phyloP scores from a whole-genome alignment of 768 basidiomycete genomes.

The Hygrophorus pudorinus region DNA sequence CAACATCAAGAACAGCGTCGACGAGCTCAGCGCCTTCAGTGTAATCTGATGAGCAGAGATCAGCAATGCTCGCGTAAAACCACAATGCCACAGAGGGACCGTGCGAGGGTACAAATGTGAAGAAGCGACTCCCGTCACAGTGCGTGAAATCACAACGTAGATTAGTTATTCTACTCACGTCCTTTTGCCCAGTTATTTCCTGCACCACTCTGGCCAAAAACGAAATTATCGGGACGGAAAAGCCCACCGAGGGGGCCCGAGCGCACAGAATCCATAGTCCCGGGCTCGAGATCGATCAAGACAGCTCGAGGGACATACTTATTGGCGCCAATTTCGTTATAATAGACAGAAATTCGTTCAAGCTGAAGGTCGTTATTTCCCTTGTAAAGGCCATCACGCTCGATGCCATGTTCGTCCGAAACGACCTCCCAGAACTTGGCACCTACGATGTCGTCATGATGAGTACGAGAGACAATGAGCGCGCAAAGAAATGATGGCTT shows the following conservation, averaged over 20 bases:
- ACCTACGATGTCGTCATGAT: conserved; percentile 35
- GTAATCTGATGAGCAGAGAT: conserved; percentile 45
- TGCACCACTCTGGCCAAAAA: conserved; percentile 95
- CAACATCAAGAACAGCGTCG: conserved; percentile 95
- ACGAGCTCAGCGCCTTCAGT: conserved; percentile 98
- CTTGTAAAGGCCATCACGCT: conserved; percentile 86
- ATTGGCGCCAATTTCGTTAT: conserved; percentile 89
- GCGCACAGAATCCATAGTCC: conserved; percentile 90
- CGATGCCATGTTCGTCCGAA: conserved; percentile 97
- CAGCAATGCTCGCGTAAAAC: conserved; percentile 11
- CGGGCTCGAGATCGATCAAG: conserved; percentile 95
- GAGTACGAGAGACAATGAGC: conserved; percentile 13
- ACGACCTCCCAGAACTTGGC: conserved; percentile 98
- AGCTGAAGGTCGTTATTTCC: conserved; percentile 93
- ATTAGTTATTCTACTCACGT: conserved; percentile 48
- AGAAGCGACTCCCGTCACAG: not conserved
- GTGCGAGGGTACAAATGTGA: conserved; percentile 2
- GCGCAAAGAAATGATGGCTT: conserved; percentile 18
- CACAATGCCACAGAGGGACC: conserved; percentile 9
- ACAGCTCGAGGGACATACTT: conserved; percentile 99
- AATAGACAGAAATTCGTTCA: conserved; percentile 96
- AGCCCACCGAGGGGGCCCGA: conserved; percentile 83
- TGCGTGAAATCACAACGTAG: not conserved
- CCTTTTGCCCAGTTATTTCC: conserved; percentile 99
- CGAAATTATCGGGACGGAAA: conserved; percentile 98